These are phyloP conservation scores for Aspergillus baeticus DNA, from an alignment of 495 filamentous ascomycete species.

Conservation along the genomic window DNA sequence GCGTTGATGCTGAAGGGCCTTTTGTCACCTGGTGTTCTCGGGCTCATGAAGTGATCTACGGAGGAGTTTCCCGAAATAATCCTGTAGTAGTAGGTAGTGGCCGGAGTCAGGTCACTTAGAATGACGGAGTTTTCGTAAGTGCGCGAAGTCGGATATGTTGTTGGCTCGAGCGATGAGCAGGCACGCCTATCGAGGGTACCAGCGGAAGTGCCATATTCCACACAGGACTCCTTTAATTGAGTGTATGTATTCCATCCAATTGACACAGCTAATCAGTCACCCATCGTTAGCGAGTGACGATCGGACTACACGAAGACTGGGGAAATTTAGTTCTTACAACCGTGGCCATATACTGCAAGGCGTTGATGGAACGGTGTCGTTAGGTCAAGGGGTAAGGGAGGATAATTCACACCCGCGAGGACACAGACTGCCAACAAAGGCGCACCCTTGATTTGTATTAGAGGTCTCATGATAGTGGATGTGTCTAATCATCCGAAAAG, in stretches of 20 bases:
- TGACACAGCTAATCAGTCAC: conserved; percentile 47
- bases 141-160: conserved; percentile 48
- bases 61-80: conserved; percentile 56
- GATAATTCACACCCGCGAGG: conserved; percentile 47
- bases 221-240: conserved; percentile 36
- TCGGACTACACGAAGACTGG: no score
- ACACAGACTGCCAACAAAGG: conserved; percentile 42
- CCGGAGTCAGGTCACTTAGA: conserved; percentile 40
- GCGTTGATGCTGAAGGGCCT: conserved; percentile 48
- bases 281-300: neutral
- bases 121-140: conserved; percentile 52
- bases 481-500: no score
- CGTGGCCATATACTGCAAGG: conserved; percentile 53
- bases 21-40: conserved; percentile 47
- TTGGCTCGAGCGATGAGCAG: conserved; percentile 33
- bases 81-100: conserved; percentile 55
- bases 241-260: conserved; percentile 56
- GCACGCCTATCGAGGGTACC: conserved; percentile 24
- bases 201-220: conserved; percentile 40
- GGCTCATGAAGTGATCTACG: conserved; percentile 54
- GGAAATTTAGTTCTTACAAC: conserved; percentile 49
- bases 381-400: conserved; percentile 50
- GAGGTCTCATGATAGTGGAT: neutral
- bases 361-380: conserved; percentile 59
- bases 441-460: conserved; percentile 21